Evolutionary conservation across 2,329 filamentous ascomycete genomes (phyloP).

Genomic region (Microsporum ferrugineum): DNA sequence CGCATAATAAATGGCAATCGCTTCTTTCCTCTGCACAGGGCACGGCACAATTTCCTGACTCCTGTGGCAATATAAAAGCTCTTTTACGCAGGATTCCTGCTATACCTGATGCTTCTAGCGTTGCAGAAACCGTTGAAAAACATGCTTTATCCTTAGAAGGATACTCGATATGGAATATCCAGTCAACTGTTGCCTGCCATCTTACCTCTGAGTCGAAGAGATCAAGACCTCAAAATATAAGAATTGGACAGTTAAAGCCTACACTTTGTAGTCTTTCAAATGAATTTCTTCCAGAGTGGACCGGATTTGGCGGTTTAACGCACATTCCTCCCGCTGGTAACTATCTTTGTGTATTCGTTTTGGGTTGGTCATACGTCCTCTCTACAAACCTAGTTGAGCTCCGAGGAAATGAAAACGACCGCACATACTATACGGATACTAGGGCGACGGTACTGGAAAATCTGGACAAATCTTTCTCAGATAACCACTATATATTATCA

Average conservation of each 20-base stretch:
- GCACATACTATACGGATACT: neutral
- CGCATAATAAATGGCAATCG: conserved; percentile 7
- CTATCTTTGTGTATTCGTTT: conserved; percentile 10
- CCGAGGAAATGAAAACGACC: conserved; percentile 1
- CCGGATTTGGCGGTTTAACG: neutral
- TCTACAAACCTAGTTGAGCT: conserved; percentile 9
- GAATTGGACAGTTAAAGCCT: neutral
- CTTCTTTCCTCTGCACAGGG: conserved; percentile 1
- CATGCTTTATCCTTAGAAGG: neutral
- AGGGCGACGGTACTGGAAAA: neutral
- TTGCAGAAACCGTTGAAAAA: conserved; percentile 6
- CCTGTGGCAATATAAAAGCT: conserved; percentile 6
- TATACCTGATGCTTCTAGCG: conserved; percentile 7
- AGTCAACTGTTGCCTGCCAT: neutral
- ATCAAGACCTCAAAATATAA: neutral
- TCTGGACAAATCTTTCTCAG: neutral
- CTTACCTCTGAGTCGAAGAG: neutral
- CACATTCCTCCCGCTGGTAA: conserved; percentile 1
- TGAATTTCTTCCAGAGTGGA: neutral
- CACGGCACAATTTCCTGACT: conserved; percentile 5
- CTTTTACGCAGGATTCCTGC: conserved; percentile 9
- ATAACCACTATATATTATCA: neutral
- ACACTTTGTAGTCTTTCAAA: neutral
- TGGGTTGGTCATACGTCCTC: conserved; percentile 10
- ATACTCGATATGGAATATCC: neutral